Evolutionary conservation across 2,329 filamentous ascomycete genomes (phyloP).

Genomic region (Penicillium sp.): DNA sequence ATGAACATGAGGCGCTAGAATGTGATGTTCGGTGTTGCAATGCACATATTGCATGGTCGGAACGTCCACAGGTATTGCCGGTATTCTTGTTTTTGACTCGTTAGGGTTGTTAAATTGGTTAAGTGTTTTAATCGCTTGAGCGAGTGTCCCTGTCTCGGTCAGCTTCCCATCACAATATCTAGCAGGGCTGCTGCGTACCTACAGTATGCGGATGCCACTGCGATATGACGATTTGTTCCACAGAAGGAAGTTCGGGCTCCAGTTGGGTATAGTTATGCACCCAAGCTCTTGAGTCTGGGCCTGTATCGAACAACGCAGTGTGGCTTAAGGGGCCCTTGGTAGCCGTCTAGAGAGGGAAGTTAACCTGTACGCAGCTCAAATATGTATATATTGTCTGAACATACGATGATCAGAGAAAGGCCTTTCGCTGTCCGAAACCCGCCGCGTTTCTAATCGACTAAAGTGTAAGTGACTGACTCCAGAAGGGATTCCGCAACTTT

Average conservation of each 20-base stretch:
- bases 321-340: neutral
- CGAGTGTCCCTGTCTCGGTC: neutral
- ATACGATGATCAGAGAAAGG: neutral
- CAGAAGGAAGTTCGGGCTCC: neutral
- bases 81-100: neutral
- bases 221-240: neutral
- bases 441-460: neutral
- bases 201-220: neutral
- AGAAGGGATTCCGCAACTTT: too few relatives aligned
- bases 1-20: neutral
- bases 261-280: neutral
- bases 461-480: neutral
- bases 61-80: neutral
- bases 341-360: neutral
- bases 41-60: neutral
- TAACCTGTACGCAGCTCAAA: neutral
- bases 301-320: neutral
- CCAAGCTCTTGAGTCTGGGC: neutral
- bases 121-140: neutral
- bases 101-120: neutral
- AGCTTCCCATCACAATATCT: neutral
- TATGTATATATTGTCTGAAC: neutral
- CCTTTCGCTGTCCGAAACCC: neutral
- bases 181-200: neutral
- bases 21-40: neutral